A percentile compares a stretch with the other conserved stretches of the same genome.
These are phyloP conservation scores for Acorus calamus DNA, from an alignment of 106 monocot genomes.

Conservation along the genomic window DNA sequence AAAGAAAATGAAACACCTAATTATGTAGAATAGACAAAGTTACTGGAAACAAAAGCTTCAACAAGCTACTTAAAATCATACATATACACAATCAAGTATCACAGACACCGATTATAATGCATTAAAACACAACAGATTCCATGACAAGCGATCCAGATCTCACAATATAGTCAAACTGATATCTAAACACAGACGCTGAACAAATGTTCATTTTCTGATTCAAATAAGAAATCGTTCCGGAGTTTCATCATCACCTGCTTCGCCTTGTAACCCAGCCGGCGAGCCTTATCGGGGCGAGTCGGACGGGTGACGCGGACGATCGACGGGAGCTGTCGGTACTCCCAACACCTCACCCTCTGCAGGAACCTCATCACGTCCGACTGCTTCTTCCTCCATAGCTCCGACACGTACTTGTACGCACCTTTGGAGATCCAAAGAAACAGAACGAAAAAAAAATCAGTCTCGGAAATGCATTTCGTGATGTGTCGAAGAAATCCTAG, in stretches of 20 bases:
- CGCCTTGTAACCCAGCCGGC: conserved; percentile 16
- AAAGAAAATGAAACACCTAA: too few species aligned
- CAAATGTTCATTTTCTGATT: too few species aligned
- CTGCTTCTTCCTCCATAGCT: conserved; percentile 77
- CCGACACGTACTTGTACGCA: conserved; percentile 58
- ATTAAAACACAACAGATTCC: background rate
- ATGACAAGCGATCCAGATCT: too few species aligned
- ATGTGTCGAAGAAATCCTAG: too few species aligned
- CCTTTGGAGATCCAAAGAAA: conserved; percentile 9
- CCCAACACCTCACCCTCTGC: conserved; percentile 43
- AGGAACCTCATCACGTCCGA: conserved; percentile 31
- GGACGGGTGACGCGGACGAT: conserved; percentile 54
- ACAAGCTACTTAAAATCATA: too few species aligned
- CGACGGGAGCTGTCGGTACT: conserved; percentile 57
- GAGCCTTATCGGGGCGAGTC: conserved; percentile 65
- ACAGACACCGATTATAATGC: too few species aligned
- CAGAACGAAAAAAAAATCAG: too few species aligned
- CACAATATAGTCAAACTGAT: background rate
- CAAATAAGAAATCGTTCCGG: too few species aligned
- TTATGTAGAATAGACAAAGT: too few species aligned
- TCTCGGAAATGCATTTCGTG: too few species aligned
- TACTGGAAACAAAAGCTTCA: too few species aligned
- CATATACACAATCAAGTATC: too few species aligned
- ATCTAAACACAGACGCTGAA: background rate
- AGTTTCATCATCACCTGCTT: conserved; percentile 15